Conservation (phyloP, 108 stramenopile genomes). For the Pseudonitzschia pungens region DNA sequence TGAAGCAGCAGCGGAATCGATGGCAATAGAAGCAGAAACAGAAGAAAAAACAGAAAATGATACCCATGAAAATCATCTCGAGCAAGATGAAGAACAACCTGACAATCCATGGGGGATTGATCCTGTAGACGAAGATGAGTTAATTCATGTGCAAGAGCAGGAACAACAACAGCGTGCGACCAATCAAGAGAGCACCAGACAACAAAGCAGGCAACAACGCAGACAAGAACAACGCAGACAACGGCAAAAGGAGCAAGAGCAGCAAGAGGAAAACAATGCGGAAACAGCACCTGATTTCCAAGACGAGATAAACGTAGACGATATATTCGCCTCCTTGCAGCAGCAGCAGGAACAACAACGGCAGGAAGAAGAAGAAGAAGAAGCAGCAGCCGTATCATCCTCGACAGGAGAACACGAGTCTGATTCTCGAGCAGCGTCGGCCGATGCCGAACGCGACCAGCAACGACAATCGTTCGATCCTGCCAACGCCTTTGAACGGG, state of each 20-base stretch:
- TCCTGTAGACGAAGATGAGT: background rate
- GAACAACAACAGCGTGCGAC: background rate
- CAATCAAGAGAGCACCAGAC: background rate
- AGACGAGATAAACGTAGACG: slow-evolving; percentile 22
- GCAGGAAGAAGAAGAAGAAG: background rate
- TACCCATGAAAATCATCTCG: background rate
- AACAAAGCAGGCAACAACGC: background rate
- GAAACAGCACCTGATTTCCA: background rate
- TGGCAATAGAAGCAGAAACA: background rate
- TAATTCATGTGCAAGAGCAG: background rate
- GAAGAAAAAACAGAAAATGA: slow-evolving; percentile 13
- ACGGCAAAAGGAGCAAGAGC: background rate
- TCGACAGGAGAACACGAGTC: background rate
- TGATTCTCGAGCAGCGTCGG: background rate
- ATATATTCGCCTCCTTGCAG: slow-evolving; percentile 27
- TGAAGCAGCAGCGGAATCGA: too few species aligned
- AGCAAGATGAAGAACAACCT: background rate
- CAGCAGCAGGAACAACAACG: slow-evolving; percentile 1
- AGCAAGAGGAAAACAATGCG: background rate
- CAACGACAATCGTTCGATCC: slow-evolving; percentile 2
- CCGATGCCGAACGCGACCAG: background rate
- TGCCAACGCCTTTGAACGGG: background rate
- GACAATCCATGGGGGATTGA: slow-evolving; percentile 15
- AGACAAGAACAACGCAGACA: background rate
- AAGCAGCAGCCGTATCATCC: background rate